Conservation (phyloP, 805 yeast genomes). For the Saturnispora bothae region DNA sequence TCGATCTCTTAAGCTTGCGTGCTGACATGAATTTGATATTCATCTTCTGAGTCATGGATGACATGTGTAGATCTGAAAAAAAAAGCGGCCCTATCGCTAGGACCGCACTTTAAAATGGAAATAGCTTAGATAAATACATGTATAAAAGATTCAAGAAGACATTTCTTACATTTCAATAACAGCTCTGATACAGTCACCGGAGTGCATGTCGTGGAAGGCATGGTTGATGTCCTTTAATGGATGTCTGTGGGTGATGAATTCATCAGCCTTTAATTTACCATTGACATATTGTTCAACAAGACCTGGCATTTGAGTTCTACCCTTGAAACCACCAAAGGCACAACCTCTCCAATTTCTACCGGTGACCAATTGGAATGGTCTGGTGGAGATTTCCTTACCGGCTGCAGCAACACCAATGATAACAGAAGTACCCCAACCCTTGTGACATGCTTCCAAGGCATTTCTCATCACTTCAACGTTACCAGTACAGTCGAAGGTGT, state of each 20-base stretch:
- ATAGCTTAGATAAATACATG: not conserved
- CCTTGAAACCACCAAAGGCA: conserved; percentile 99
- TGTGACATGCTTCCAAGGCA: conserved; percentile 95
- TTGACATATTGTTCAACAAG: conserved; percentile 75
- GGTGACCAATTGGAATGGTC: conserved; percentile 98
- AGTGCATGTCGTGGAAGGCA: conserved; percentile 92
- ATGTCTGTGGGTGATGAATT: conserved; percentile 88
- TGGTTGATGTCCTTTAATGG: conserved; percentile 66
- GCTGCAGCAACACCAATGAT: conserved; percentile 98
- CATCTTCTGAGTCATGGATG: conserved; percentile 4
- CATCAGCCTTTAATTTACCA: conserved; percentile 82
- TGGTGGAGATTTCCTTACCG: conserved; percentile 90
- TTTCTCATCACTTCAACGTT: conserved; percentile 89
- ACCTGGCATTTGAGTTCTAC: conserved; percentile 89
- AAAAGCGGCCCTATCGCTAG: not conserved
- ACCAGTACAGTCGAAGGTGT: conserved; percentile 97
- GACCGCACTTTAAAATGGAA: not conserved
- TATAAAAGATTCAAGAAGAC: no score
- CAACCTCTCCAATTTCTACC: conserved; percentile 99
- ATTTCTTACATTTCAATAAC: conserved; percentile 37
- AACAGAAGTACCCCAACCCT: conserved; percentile 97
- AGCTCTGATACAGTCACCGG: conserved; percentile 90
- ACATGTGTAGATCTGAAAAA: not conserved
- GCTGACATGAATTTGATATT: conserved; percentile 8
- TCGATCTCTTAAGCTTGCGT: conserved; percentile 4